phyloP scores from a whole-genome alignment of 192 early-diverging fungal genomes.

The Linnemannia schmuckeri region DNA sequence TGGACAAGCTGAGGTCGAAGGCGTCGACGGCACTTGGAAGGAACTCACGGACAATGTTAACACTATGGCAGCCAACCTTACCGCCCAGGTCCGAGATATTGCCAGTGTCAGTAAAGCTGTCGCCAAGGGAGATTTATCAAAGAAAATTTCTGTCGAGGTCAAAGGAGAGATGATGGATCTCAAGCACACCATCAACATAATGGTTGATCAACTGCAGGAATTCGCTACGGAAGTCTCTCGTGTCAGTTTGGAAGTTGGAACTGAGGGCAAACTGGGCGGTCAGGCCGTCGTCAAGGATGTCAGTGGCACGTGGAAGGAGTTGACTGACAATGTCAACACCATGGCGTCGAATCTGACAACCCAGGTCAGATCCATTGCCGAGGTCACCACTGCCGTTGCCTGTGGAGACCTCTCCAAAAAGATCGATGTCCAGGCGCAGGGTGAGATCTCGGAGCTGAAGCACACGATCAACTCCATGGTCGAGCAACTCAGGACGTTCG shows the following conservation, averaged over 20 bases:
- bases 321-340: slow-evolving; percentile 68
- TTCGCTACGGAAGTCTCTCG: slow-evolving; percentile 76
- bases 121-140: slow-evolving; percentile 71
- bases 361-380: slow-evolving; percentile 73
- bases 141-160: slow-evolving; percentile 67
- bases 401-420: slow-evolving; percentile 70
- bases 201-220: slow-evolving; percentile 72
- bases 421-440: slow-evolving; percentile 70
- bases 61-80: slow-evolving; percentile 76
- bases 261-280: slow-evolving; percentile 73
- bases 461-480: slow-evolving; percentile 79
- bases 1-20: slow-evolving; percentile 54
- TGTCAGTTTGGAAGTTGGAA: slow-evolving; percentile 73
- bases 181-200: slow-evolving; percentile 72
- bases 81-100: slow-evolving; percentile 73
- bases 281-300: slow-evolving; percentile 72
- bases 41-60: slow-evolving; percentile 79
- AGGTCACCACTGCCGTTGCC: slow-evolving; percentile 70
- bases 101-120: slow-evolving; percentile 72
- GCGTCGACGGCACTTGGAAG: slow-evolving; percentile 78
- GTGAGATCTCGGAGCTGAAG: slow-evolving; percentile 80
- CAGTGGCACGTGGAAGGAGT: slow-evolving; percentile 75
- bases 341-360: slow-evolving; percentile 55
- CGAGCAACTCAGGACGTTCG: slow-evolving; percentile 69
- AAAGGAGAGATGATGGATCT: slow-evolving; percentile 74